Conservation (phyloP, 1,284 basidiomycete genomes). For the Tetrapyrgos nigripes region DNA sequence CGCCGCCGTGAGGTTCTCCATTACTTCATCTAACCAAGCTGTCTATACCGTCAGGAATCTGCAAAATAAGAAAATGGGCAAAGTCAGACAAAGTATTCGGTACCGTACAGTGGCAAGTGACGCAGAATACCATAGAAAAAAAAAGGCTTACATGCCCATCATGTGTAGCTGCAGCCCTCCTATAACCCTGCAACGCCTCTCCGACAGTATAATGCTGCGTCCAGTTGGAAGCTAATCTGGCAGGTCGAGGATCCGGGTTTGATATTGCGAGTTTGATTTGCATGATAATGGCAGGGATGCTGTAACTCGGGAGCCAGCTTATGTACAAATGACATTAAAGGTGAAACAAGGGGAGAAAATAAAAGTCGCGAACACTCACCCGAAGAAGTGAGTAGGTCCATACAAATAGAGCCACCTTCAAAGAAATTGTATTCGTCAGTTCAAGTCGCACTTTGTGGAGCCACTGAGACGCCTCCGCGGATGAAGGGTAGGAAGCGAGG, state of each 20-base stretch:
- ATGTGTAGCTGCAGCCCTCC: slow-evolving; percentile 62
- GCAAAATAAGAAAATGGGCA: background rate
- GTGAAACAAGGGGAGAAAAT: background rate
- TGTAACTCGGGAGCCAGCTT: slow-evolving; percentile 73
- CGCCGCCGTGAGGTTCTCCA: no score
- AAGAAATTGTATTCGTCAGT: no score
- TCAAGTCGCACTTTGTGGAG: no score
- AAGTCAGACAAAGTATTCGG: no score
- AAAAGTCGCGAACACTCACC: slow-evolving; percentile 41
- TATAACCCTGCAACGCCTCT: slow-evolving; percentile 63
- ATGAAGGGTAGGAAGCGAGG: slow-evolving; percentile 68
- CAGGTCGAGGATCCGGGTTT: slow-evolving; percentile 62
- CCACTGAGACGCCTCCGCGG: slow-evolving; percentile 65
- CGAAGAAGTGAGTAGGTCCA: slow-evolving; percentile 69
- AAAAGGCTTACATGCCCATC: slow-evolving; percentile 55
- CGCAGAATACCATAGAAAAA: no score
- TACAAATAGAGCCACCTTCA: slow-evolving; percentile 68
- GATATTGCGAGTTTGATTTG: slow-evolving; percentile 70
- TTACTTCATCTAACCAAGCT: slow-evolving; percentile 14
- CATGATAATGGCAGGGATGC: slow-evolving; percentile 64
- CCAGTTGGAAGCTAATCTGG: slow-evolving; percentile 53
- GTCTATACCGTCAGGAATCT: slow-evolving; percentile 21
- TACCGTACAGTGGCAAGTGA: background rate
- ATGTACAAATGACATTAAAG: background rate
- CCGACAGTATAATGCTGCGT: slow-evolving; percentile 52